Base-by-base conservation (phyloP, 1,139 yeast genomes). In the Geotrichum phurueaensis region DNA sequence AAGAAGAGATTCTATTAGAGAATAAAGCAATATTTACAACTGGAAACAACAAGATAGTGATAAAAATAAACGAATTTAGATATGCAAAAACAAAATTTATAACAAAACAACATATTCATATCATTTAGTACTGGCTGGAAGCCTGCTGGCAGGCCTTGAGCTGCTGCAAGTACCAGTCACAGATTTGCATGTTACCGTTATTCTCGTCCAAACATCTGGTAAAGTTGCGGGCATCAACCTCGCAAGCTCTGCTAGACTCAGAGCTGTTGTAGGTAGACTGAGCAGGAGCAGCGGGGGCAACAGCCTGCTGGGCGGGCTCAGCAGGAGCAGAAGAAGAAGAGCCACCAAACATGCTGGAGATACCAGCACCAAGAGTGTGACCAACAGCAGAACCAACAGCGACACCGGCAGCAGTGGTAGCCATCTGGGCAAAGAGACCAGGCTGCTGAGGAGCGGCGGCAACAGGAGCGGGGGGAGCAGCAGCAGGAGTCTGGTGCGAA, bases 391-490 rank as follows among this genome's bases (percentile, higher is more conserved):
- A 89, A 71, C 99, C 99, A 62, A 94, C 97, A 58, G 98, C 99
- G 48, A 94, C 99, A 84, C 99, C 99, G 60, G 98, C 99, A 63
- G 99, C 99, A 60, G 99, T 94, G 53, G 96, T 82, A 39, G 98
- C 98, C 98, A 94, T 94, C 78, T 94, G 96, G 63, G 95, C 89
- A 72, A 94, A 92, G 74, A 94, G 73, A 69, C 98, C 97, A 58
- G 99, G 98, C 73, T 84, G 89, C 73, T 78, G 82, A 60, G 81
- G 80, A 63, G 77, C 82, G 58, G 78, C 78, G 47, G 73, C 74
- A 47, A 74, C 71, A 39, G 78, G 73, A 62, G 77, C 77, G 64
- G 68, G 65, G 47, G 68, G 65, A 57, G 71, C 67, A 65, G 71
- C 67, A 65, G 75, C 65, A 53, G 75, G 74, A 53, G 76, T 73